phyloP scores from a whole-genome alignment of 768 basidiomycete genomes.

The Boletus sp. region DNA sequence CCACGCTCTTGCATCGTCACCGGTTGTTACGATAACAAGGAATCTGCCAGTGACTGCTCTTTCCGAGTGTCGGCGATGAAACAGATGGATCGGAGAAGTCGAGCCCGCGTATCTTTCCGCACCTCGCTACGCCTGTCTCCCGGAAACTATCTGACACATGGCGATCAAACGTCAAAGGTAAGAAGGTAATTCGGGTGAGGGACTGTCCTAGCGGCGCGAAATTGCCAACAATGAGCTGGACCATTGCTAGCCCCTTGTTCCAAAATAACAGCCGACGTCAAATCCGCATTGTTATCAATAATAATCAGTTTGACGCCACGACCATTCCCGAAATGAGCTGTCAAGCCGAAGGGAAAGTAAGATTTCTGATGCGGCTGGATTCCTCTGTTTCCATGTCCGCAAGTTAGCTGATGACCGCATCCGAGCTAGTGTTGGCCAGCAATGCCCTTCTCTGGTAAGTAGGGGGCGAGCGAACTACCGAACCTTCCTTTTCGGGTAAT shows the following conservation, averaged over 20 bases:
- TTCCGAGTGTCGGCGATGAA: conserved; percentile 25
- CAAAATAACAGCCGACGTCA: conserved; percentile 26
- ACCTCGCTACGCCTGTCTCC: conserved; percentile 19
- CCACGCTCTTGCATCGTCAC: not conserved
- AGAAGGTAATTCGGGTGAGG: conserved; percentile 8
- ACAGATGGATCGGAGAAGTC: conserved; percentile 16
- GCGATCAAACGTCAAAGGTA: conserved; percentile 27
- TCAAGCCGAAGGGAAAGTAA: conserved; percentile 8
- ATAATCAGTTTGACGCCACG: conserved; percentile 10
- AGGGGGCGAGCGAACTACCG: conserved; percentile 18
- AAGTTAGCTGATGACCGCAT: not conserved
- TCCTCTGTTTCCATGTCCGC: not conserved
- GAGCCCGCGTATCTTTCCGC: conserved; percentile 15
- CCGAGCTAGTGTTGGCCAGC: not conserved
- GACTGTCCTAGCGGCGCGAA: conserved; percentile 11
- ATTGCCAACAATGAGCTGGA: conserved; percentile 28
- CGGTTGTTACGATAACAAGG: conserved; percentile 15
- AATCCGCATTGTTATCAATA: conserved; percentile 12
- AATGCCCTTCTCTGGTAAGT: not conserved
- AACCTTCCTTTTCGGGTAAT: conserved; percentile 31
- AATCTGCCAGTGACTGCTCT: not conserved
- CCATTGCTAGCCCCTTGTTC: conserved; percentile 12
- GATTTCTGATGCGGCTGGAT: not conserved
- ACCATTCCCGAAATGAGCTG: conserved; percentile 24
- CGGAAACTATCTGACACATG: conserved; percentile 21